A percentile compares a stretch with the other conserved stretches of the same genome.
Evolutionary conservation across 331 rosid genomes (phyloP).

Genomic region (Malus hybrid): DNA sequence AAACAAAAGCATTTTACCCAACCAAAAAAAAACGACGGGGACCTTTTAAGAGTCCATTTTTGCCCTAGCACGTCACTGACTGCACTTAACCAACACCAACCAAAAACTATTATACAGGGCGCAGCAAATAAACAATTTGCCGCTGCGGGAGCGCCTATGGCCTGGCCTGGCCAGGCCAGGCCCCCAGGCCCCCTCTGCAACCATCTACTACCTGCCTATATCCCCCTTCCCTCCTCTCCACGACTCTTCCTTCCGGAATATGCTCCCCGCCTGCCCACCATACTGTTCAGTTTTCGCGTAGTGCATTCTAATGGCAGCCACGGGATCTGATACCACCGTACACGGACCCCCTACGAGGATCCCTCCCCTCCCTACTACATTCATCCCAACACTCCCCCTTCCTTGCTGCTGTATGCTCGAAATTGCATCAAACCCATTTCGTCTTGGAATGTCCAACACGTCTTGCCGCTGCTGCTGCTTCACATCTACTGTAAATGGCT

Average conservation of each 20-base stretch:
- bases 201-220: constrained; percentile 61
- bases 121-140: constrained; percentile 49
- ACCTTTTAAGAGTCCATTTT: constrained; percentile 26
- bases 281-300: constrained; percentile 62
- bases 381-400: constrained; percentile 65
- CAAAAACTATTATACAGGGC: constrained; percentile 56
- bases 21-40: constrained; percentile 21
- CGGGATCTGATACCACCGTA: constrained; percentile 78
- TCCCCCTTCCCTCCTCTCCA: constrained; percentile 74
- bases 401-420: constrained; percentile 75
- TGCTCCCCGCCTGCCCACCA: constrained; percentile 56
- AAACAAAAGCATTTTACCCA: constrained; percentile 29
- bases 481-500: constrained; percentile 59
- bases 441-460: constrained; percentile 54
- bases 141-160: constrained; percentile 9
- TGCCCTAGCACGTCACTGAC: constrained; percentile 47
- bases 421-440: constrained; percentile 57
- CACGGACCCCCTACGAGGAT: constrained; percentile 62
- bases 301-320: constrained; percentile 89
- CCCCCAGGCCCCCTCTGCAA: constrained; percentile 13
- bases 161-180: background rate
- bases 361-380: constrained; percentile 66
- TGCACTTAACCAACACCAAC: background rate
- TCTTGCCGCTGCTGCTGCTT: constrained; percentile 55
- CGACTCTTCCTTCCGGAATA: constrained; percentile 54